A percentile compares a stretch with the other conserved stretches of the same genome.
Evolutionary conservation across 129 eudicot genomes (phyloP).

Genomic region (Daucus carota): DNA sequence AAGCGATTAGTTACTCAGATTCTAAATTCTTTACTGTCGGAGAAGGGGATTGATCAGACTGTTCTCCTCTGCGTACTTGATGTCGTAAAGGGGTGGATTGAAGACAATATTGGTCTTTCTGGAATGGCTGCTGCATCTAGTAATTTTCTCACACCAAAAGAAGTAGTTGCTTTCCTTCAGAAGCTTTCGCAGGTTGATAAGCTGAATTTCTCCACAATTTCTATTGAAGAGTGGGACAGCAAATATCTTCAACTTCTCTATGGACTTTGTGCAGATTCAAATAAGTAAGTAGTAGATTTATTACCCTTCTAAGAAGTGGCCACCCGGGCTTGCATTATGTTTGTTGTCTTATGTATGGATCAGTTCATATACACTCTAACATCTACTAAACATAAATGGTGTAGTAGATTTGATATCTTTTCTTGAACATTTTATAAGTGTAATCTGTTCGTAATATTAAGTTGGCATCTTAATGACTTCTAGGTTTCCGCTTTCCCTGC

Average conservation of each 20-base stretch:
- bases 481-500: constrained; percentile 64
- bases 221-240: constrained; percentile 81
- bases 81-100: constrained; percentile 91
- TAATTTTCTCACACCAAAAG: constrained; percentile 70
- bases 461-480: constrained; percentile 18
- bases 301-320: background rate
- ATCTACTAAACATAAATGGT: background rate
- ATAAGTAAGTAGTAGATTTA: constrained; percentile 35
- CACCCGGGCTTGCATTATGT: background rate
- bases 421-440: background rate
- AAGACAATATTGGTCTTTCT: constrained; percentile 59
- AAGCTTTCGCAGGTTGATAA: constrained; percentile 97
- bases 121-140: constrained; percentile 45
- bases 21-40: constrained; percentile 69
- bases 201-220: constrained; percentile 53
- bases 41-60: constrained; percentile 87
- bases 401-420: background rate
- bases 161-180: constrained; percentile 83
- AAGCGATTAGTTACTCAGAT: constrained; percentile 70
- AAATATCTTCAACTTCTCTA: constrained; percentile 88
- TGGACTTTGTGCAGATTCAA: constrained; percentile 95
- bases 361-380: background rate
- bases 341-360: background rate
- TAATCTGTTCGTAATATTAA: constrained; percentile 2
- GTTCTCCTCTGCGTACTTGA: constrained; percentile 84